Conservation (phyloP, 805 yeast genomes). For the Saccharomycopsis oosterbeekiorum region DNA sequence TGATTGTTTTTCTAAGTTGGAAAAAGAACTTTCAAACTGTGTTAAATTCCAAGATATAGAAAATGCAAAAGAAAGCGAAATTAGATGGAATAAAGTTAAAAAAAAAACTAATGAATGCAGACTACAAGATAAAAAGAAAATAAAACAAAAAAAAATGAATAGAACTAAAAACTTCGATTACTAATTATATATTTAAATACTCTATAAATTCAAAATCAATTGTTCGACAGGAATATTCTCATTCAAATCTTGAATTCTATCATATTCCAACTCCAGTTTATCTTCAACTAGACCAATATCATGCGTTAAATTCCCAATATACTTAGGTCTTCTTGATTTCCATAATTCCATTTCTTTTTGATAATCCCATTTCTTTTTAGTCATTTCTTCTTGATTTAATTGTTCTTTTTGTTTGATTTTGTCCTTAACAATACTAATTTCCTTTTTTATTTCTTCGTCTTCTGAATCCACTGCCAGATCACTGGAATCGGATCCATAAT, state of each 20-base stretch:
- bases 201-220: conserved; percentile 2
- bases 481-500: conserved; percentile 28
- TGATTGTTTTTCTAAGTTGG: conserved; percentile 52
- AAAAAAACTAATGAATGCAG: conserved; percentile 28
- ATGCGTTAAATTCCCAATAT: not conserved
- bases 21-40: conserved; percentile 37
- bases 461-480: conserved; percentile 25
- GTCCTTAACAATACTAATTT: conserved; percentile 26
- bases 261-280: not conserved
- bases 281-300: not conserved
- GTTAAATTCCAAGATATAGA: conserved; percentile 39
- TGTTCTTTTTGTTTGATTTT: conserved; percentile 32
- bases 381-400: conserved; percentile 24
- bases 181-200: not conserved
- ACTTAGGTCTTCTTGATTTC: conserved; percentile 27
- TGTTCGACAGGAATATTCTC: conserved; percentile 6
- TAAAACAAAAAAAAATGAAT: conserved; percentile 28
- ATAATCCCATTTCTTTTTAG: conserved; percentile 48
- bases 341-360: conserved; percentile 45
- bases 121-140: conserved; percentile 28
- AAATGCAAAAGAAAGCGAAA: conserved; percentile 31
- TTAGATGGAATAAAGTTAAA: conserved; percentile 39
- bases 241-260: conserved; percentile 2
- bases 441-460: conserved; percentile 19
- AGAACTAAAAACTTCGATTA: conserved; percentile 20